These are phyloP conservation scores for Populus euphratica DNA, from an alignment of 345 rosid genomes.

Conservation along the genomic window DNA sequence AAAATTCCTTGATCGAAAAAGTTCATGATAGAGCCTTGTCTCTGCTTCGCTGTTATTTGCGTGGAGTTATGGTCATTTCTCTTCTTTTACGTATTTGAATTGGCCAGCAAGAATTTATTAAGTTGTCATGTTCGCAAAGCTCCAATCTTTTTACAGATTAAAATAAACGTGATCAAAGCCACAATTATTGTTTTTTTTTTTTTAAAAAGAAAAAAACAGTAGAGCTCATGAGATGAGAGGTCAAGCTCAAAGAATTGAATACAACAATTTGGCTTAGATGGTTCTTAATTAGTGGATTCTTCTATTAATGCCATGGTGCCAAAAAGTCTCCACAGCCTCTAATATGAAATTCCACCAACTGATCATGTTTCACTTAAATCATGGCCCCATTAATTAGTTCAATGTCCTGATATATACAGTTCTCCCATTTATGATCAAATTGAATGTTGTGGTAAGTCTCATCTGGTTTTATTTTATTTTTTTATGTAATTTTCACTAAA, in stretches of 20 bases:
- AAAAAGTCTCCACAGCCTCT: neutral
- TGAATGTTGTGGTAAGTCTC: too few relatives aligned
- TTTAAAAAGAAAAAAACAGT: neutral
- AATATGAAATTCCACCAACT: neutral
- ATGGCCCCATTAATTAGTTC: neutral
- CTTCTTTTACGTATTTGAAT: neutral
- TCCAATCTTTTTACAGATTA: neutral
- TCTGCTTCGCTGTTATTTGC: neutral
- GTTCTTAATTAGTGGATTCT: neutral
- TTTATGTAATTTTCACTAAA: too few relatives aligned
- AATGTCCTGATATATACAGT: neutral
- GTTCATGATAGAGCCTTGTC: slow-evolving; percentile 8
- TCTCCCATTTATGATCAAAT: neutral
- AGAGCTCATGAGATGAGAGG: neutral
- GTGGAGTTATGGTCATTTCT: neutral
- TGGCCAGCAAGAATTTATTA: neutral
- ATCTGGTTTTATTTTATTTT: too few relatives aligned
- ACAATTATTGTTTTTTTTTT: neutral
- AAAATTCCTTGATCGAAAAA: neutral
- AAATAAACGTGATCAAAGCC: neutral
- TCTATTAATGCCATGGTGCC: neutral
- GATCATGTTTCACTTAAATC: neutral
- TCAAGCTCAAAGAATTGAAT: neutral
- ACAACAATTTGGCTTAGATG: neutral
- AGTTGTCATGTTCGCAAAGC: neutral